These are phyloP conservation scores for Chloranthus sessilifolius DNA, from an alignment of 164 flowering plant species.

Conservation along the genomic window DNA sequence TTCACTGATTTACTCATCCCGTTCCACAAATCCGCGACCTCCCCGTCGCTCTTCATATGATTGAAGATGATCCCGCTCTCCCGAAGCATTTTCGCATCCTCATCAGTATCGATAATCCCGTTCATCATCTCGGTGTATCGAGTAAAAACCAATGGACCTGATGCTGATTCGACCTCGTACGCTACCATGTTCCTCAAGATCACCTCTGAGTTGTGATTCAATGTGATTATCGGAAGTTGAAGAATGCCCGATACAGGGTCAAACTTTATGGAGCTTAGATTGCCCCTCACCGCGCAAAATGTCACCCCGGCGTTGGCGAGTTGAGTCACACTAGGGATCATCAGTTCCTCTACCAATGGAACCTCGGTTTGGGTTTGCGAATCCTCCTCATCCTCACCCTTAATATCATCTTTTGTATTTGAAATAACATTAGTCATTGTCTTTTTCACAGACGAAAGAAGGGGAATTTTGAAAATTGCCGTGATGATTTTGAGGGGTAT, in stretches of 20 bases:
- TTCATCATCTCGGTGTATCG: slow-evolving; percentile 26
- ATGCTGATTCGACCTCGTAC: slow-evolving; percentile 14
- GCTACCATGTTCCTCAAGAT: slow-evolving; percentile 41
- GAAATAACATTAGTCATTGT: not conserved
- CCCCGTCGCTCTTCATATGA: slow-evolving; percentile 18
- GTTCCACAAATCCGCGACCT: slow-evolving; percentile 16
- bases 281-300: slow-evolving; percentile 18
- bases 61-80: slow-evolving; percentile 13
- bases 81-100: slow-evolving; percentile 21
- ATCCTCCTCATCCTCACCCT: not conserved
- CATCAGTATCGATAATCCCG: slow-evolving; percentile 24
- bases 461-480: no score
- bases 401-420: not conserved
- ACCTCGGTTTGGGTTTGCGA: slow-evolving; percentile 1
- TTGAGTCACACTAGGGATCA: slow-evolving; percentile 33
- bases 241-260: slow-evolving; percentile 20
- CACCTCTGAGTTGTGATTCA: slow-evolving; percentile 49
- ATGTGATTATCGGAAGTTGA: slow-evolving; percentile 25
- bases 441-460: no score
- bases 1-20: slow-evolving; percentile 17
- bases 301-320: slow-evolving; percentile 26
- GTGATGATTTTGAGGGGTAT: no score
- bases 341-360: slow-evolving; percentile 33
- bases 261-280: slow-evolving; percentile 27
- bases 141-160: slow-evolving; percentile 21